Percentiles rank a stretch among this genome's conserved stretches.
Evolutionary conservation across 805 yeast species (phyloP).

Genomic region (Kuraishia hungarica): DNA sequence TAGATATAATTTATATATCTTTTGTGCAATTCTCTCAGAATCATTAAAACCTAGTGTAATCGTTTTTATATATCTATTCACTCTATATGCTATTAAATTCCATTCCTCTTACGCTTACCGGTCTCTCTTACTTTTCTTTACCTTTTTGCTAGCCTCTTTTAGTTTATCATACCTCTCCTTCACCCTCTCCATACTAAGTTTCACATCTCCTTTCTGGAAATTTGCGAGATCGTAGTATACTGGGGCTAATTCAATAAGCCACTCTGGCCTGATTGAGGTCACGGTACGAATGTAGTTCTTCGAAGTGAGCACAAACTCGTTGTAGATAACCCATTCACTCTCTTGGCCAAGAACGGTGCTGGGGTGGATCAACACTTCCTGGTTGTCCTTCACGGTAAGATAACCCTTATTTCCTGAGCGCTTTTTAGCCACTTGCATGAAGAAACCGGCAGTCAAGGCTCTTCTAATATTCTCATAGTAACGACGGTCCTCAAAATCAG

Average conservation of each 20-base stretch:
- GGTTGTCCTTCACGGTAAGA: constrained; percentile 90
- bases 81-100: not conserved
- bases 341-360: constrained; percentile 84
- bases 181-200: constrained; percentile 59
- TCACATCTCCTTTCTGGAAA: constrained; percentile 65
- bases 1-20: not conserved
- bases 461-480: constrained; percentile 76
- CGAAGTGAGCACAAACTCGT: constrained; percentile 90
- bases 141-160: constrained; percentile 18
- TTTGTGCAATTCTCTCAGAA: not conserved
- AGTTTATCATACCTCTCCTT: constrained; percentile 35
- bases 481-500: constrained; percentile 52
- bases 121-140: constrained; percentile 6
- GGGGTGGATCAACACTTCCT: constrained; percentile 92
- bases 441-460: constrained; percentile 87
- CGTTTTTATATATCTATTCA: not conserved
- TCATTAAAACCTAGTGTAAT: constrained; percentile 1
- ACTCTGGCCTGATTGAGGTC: constrained; percentile 82
- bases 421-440: constrained; percentile 97
- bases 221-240: constrained; percentile 55
- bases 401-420: constrained; percentile 76
- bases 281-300: constrained; percentile 94
- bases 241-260: constrained; percentile 82
- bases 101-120: not conserved
- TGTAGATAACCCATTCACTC: constrained; percentile 89